phyloP scores from a whole-genome alignment of 1,139 yeast species.

The Candida sp. region DNA sequence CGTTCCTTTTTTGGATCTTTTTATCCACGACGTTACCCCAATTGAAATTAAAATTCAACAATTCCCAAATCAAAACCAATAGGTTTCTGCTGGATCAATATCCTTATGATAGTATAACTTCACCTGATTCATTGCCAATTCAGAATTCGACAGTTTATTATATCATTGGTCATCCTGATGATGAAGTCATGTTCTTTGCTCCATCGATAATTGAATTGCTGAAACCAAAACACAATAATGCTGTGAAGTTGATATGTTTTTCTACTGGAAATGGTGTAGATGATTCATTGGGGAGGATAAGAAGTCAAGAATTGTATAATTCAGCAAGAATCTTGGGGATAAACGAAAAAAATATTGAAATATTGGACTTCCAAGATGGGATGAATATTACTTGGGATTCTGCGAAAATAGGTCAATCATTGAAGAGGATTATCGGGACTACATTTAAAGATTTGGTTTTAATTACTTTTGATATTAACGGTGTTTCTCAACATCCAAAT shows the following conservation, averaged over 20 bases:
- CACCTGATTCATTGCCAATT: constrained; percentile 33
- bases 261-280: constrained; percentile 68
- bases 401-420: constrained; percentile 29
- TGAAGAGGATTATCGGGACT: constrained; percentile 15
- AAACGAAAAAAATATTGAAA: constrained; percentile 36
- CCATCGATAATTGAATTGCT: constrained; percentile 65
- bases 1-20: constrained; percentile 36
- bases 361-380: constrained; percentile 63
- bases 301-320: constrained; percentile 55
- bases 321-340: constrained; percentile 62
- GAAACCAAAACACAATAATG: constrained; percentile 47
- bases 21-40: constrained; percentile 43
- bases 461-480: constrained; percentile 77
- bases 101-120: constrained; percentile 37
- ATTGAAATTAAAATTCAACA: constrained; percentile 24
- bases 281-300: constrained; percentile 63
- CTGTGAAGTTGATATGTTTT: constrained; percentile 62
- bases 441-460: constrained; percentile 33
- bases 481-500: constrained; percentile 85
- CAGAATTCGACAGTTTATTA: constrained; percentile 41
- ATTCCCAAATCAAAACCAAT: constrained; percentile 23
- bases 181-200: constrained; percentile 96
- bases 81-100: constrained; percentile 19
- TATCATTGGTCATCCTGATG: constrained; percentile 95
- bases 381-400: constrained; percentile 70